phyloP scores from a whole-genome alignment of 2,329 filamentous ascomycete species.

The Trichoderma asperellum region DNA sequence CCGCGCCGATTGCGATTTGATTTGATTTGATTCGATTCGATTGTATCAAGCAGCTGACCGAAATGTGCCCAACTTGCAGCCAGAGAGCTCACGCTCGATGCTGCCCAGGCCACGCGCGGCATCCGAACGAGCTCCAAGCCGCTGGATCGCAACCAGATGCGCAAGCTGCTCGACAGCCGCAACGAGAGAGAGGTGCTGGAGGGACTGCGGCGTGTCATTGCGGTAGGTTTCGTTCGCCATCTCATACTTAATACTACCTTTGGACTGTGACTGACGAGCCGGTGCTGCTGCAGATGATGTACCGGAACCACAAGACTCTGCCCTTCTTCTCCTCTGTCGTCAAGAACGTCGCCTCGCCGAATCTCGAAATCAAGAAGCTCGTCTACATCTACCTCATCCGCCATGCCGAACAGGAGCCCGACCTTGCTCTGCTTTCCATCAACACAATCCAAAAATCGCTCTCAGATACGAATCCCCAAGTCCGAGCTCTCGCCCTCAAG shows the following conservation, averaged over 20 bases:
- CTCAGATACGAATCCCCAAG: conserved; percentile 86
- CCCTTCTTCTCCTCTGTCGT: conserved; percentile 97
- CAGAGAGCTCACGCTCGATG: conserved; percentile 95
- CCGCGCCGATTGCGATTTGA: conserved; percentile 15
- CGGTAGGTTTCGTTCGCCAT: conserved; percentile 58
- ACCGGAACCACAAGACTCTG: conserved; percentile 82
- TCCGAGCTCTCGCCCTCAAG: conserved; percentile 87
- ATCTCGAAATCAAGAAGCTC: conserved; percentile 93
- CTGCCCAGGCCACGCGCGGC: conserved; percentile 82
- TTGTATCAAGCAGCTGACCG: conserved; percentile 4
- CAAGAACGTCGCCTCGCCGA: conserved; percentile 95
- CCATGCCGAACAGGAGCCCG: conserved; percentile 94
- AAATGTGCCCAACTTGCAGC: conserved; percentile 56
- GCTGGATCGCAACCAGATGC: conserved; percentile 81
- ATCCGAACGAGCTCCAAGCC: conserved; percentile 64
- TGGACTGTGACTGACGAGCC: background rate
- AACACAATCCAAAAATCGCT: conserved; percentile 99
- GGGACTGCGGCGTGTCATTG: conserved; percentile 83
- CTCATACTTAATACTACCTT: too few relatives aligned
- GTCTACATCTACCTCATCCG: conserved; percentile 98
- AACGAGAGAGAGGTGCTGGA: conserved; percentile 93
- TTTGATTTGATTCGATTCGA: background rate
- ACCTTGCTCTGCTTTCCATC: conserved; percentile 93
- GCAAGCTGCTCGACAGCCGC: conserved; percentile 91
- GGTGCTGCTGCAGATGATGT: conserved; percentile 76